phyloP scores from a whole-genome alignment of 1,284 basidiomycete genomes.

The Fomitiporia mediterranea region DNA sequence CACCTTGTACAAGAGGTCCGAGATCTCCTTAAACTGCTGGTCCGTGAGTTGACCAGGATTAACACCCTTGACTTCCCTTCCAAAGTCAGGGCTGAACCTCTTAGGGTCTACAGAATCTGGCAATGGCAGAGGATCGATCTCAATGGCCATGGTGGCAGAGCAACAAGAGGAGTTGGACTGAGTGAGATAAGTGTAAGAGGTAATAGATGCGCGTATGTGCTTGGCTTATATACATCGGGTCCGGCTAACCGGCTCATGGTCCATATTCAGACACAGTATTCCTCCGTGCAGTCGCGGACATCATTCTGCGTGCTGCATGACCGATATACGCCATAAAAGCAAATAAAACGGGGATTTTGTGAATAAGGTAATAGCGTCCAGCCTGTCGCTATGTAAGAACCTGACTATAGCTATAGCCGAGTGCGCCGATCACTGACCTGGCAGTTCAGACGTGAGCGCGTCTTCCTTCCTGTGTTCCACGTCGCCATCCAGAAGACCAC shows the following conservation, averaged over 20 bases:
- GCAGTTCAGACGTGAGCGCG: background rate
- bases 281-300: background rate
- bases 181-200: background rate
- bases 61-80: conserved; percentile 58
- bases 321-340: background rate
- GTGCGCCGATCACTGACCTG: background rate
- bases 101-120: conserved; percentile 55
- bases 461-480: background rate
- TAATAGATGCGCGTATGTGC: background rate
- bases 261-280: too few species aligned
- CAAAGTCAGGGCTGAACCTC: conserved; percentile 53
- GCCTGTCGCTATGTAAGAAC: background rate
- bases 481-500: background rate
- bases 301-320: too few species aligned
- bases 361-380: background rate
- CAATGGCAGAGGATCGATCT: conserved; percentile 51
- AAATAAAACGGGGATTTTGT: background rate
- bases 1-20: conserved; percentile 63
- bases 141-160: conserved; percentile 44
- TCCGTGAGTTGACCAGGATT: conserved; percentile 51
- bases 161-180: background rate
- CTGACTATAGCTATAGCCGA: too few species aligned
- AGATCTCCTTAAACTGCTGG: conserved; percentile 54
- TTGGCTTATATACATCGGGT: background rate
- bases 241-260: background rate